Evolutionary conservation across 2,329 filamentous ascomycete species (phyloP).

Genomic region (Botrytis squamosa): DNA sequence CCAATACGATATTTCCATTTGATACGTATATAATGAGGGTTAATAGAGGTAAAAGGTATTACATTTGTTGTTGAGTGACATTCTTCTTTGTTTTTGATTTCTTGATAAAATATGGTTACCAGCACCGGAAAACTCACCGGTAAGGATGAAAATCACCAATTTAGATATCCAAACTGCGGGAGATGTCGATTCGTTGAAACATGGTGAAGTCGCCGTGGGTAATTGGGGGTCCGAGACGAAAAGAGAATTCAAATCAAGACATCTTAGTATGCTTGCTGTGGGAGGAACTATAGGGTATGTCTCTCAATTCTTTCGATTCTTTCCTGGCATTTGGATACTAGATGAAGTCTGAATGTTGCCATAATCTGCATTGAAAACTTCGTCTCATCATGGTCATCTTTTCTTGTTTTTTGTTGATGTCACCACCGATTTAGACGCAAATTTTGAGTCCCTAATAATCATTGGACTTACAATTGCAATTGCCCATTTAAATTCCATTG

Average conservation of each 20-base stretch:
- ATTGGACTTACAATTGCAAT: neutral
- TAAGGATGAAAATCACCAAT: neutral
- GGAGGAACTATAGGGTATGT: constrained; percentile 9
- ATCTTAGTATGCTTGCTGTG: constrained; percentile 13
- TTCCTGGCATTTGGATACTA: neutral
- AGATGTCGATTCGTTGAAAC: constrained; percentile 4
- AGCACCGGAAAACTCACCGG: neutral
- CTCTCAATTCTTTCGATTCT: too few species aligned
- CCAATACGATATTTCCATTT: neutral
- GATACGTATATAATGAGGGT: neutral
- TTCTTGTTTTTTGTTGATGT: neutral
- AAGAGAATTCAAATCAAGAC: neutral
- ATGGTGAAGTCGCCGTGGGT: neutral
- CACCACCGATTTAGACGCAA: neutral
- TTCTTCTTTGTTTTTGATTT: neutral
- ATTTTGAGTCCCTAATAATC: neutral
- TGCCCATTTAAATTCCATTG: too few species aligned
- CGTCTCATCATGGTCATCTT: neutral
- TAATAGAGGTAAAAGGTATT: neutral
- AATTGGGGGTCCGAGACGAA: constrained; percentile 12
- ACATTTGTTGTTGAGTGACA: neutral
- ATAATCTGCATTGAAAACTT: neutral
- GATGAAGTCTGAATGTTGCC: neutral
- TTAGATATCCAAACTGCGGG: neutral
- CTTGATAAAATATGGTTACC: neutral